These are phyloP conservation scores for Alternaria gaisen DNA, from an alignment of 2,329 filamentous ascomycete species.

Conservation along the genomic window DNA sequence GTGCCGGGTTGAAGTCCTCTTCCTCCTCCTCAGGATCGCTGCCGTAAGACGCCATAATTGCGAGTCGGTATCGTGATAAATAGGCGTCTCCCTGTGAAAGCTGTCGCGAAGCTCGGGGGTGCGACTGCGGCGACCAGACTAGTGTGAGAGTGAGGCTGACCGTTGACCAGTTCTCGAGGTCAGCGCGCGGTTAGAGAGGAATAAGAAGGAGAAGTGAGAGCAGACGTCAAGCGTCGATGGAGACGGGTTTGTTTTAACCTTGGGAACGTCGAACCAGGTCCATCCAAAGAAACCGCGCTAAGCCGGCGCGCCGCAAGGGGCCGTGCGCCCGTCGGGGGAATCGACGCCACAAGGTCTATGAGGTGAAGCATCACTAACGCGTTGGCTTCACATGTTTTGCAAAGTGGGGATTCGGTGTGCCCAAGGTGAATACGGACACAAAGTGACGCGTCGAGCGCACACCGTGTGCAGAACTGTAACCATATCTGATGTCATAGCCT, in stretches of 20 bases:
- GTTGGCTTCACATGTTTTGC: neutral
- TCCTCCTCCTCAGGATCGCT: conserved; percentile 63
- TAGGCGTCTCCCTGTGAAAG: conserved; percentile 14
- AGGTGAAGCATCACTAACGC: neutral
- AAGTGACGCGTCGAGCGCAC: neutral
- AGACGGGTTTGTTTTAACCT: conserved; percentile 30
- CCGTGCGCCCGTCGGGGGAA: conserved; percentile 19
- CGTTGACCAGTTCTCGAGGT: neutral
- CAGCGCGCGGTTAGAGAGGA: conserved; percentile 1
- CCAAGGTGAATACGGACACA: no score
- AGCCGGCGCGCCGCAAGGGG: conserved; percentile 13
- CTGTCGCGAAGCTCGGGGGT: conserved; percentile 18
- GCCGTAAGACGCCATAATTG: conserved; percentile 44
- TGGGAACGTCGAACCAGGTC: conserved; percentile 26
- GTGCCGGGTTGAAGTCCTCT: conserved; percentile 88
- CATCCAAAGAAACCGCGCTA: conserved; percentile 34
- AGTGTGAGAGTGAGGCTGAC: neutral
- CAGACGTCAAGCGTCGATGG: conserved; percentile 21
- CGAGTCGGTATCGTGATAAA: conserved; percentile 9
- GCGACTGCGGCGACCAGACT: conserved; percentile 3
- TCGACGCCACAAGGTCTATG: neutral
- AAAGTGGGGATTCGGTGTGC: no score
- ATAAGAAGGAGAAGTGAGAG: conserved; percentile 8
- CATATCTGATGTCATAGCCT: neutral
- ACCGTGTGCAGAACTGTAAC: neutral